Conservation (phyloP, 2,329 filamentous ascomycete genomes). For the Hypoxylon sp. region DNA sequence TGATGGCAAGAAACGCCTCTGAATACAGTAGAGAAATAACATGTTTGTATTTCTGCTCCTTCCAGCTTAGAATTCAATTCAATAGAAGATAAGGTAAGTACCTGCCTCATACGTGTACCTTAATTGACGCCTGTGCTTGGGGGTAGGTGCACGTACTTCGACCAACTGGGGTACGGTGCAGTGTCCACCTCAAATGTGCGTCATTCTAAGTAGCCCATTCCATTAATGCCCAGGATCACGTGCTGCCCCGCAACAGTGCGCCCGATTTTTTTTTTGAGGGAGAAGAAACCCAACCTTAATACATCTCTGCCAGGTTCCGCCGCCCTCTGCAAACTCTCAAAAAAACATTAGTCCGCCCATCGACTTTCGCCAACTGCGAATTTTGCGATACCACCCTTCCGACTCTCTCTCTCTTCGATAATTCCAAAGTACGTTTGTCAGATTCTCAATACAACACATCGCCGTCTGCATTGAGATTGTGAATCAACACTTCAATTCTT, state of each 20-base stretch:
- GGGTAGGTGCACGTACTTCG: slow-evolving; percentile 7
- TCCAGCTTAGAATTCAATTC: slow-evolving; percentile 5
- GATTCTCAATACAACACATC: slow-evolving; percentile 14
- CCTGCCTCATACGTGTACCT: slow-evolving; percentile 11
- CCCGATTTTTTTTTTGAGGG: slow-evolving; percentile 50
- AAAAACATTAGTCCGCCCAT: slow-evolving; percentile 50
- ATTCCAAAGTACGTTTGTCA: slow-evolving; percentile 34
- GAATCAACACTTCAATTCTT: slow-evolving; percentile 14
- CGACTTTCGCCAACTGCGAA: slow-evolving; percentile 40
- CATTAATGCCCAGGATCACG: slow-evolving; percentile 49
- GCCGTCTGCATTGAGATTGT: slow-evolving; percentile 13
- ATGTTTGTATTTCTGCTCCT: slow-evolving; percentile 8
- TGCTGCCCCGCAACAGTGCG: slow-evolving; percentile 54
- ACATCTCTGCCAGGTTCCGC: slow-evolving; percentile 45
- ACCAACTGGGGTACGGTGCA: not conserved
- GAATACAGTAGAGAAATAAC: not conserved
- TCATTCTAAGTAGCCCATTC: slow-evolving; percentile 40
- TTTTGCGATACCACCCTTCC: slow-evolving; percentile 34
- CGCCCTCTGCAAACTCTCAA: slow-evolving; percentile 51
- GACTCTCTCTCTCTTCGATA: slow-evolving; percentile 14
- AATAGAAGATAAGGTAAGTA: not conserved
- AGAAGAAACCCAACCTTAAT: slow-evolving; percentile 51
- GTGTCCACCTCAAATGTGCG: slow-evolving; percentile 38
- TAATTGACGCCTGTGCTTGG: slow-evolving; percentile 7
- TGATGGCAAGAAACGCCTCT: not conserved